These are phyloP conservation scores for Geotrichum carabidarum DNA, from an alignment of 1,139 yeast species.

Conservation along the genomic window DNA sequence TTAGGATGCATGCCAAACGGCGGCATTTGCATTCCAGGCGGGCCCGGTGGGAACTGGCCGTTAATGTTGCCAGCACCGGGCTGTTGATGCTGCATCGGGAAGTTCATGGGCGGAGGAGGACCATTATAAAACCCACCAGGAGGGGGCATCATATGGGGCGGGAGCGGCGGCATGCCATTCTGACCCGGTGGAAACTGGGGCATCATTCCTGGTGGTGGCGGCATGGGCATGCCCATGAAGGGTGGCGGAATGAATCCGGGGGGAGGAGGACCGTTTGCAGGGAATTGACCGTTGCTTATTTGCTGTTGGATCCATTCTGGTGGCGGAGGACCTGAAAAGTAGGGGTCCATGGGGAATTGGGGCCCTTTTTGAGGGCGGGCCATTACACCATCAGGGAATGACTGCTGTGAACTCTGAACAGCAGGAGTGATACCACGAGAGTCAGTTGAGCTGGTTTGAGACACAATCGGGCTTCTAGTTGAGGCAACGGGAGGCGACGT, in stretches of 20 bases:
- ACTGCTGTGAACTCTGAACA: neutral
- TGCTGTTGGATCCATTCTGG: constrained; percentile 13
- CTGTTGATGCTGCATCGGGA: constrained; percentile 13
- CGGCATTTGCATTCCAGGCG: constrained; percentile 25
- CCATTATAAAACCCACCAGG: constrained; percentile 8
- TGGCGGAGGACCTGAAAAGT: constrained; percentile 15
- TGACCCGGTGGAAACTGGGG: constrained; percentile 10
- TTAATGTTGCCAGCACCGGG: constrained; percentile 8
- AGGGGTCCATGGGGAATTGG: constrained; percentile 4
- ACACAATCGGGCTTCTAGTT: neutral
- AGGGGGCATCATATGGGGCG: constrained; percentile 14
- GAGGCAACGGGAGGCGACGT: neutral
- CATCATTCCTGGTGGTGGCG: constrained; percentile 12
- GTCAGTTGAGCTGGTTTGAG: neutral
- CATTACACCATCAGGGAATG: neutral
- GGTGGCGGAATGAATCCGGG: constrained; percentile 15
- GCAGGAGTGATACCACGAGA: constrained; percentile 6
- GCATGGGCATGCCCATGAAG: constrained; percentile 11
- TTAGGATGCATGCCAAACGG: constrained; percentile 18
- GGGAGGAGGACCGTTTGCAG: constrained; percentile 13
- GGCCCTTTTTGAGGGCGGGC: neutral
- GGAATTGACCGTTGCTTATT: constrained; percentile 7
- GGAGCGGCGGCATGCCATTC: constrained; percentile 15
- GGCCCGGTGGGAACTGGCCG: constrained; percentile 18
- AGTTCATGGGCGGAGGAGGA: constrained; percentile 10